A percentile compares a stretch with the other conserved stretches of the same genome.
Evolutionary conservation across 164 flowering plant species (phyloP).

Genomic region (Berberis thunbergii): DNA sequence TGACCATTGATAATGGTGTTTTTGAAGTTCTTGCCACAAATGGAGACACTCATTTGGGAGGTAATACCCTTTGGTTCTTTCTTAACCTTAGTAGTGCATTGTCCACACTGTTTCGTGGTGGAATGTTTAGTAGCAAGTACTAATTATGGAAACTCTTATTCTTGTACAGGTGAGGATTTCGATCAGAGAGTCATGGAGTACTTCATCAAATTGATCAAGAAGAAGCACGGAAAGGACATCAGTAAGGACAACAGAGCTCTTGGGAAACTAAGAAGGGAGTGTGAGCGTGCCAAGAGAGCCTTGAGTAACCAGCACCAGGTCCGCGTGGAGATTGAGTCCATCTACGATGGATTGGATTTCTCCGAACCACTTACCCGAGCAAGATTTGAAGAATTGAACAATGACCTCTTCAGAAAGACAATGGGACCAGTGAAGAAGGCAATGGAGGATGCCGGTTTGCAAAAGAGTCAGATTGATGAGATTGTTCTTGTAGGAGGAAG

Average conservation of each 20-base stretch:
- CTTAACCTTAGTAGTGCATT: not conserved
- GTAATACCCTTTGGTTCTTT: slow-evolving; percentile 3
- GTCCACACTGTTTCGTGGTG: not conserved
- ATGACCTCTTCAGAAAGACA: slow-evolving; percentile 21
- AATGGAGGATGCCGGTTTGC: slow-evolving; percentile 19
- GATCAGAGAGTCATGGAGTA: slow-evolving; percentile 25
- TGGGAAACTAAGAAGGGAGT: slow-evolving; percentile 26
- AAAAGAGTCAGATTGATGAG: slow-evolving; percentile 19
- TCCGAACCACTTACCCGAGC: slow-evolving; percentile 27
- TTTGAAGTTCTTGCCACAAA: slow-evolving; percentile 44
- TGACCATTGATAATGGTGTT: slow-evolving; percentile 36
- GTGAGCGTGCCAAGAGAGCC: slow-evolving; percentile 32
- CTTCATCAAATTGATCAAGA: slow-evolving; percentile 25
- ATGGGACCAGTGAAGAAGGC: slow-evolving; percentile 26
- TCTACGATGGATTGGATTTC: slow-evolving; percentile 25
- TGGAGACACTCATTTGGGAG: slow-evolving; percentile 50
- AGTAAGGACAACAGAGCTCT: slow-evolving; percentile 29
- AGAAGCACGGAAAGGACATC: slow-evolving; percentile 28
- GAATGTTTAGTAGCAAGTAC: not conserved
- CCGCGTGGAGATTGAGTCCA: slow-evolving; percentile 28
- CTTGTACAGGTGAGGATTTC: slow-evolving; percentile 21
- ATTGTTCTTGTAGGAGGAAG: slow-evolving; percentile 25
- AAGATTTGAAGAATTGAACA: slow-evolving; percentile 25
- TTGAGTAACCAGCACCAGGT: slow-evolving; percentile 28
- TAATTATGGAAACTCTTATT: not conserved